A percentile compares a stretch with the other conserved stretches of the same genome.
phyloP scores from a whole-genome alignment of 306 rosid species.

The Vicia faba region DNA sequence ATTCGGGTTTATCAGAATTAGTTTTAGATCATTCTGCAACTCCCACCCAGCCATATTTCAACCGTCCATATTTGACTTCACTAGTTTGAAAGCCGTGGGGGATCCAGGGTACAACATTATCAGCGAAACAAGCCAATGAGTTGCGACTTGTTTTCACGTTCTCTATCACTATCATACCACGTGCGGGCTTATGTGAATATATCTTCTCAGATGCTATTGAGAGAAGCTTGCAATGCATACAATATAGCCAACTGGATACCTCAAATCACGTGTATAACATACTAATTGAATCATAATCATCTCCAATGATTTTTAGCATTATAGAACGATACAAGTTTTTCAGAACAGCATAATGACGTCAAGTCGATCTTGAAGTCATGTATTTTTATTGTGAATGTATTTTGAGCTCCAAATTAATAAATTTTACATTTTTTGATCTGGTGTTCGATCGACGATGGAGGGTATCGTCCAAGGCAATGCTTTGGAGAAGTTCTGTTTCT shows the following conservation, averaged over 20 bases:
- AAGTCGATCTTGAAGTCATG: not conserved
- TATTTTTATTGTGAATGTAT: no score
- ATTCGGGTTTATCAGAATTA: constrained; percentile 19
- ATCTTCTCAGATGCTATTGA: not conserved
- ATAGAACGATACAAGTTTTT: not conserved
- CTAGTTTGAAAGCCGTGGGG: not conserved
- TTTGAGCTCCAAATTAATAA: not conserved
- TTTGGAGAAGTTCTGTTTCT: not conserved
- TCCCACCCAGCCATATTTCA: not conserved
- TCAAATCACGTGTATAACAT: not conserved
- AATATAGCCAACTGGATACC: not conserved
- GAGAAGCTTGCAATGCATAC: not conserved
- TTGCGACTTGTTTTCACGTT: constrained; percentile 5
- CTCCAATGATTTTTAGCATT: not conserved
- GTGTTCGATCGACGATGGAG: not conserved
- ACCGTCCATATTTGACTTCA: not conserved
- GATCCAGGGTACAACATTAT: not conserved
- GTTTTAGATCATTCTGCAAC: constrained; percentile 26
- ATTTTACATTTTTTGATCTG: not conserved
- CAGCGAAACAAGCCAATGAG: constrained; percentile 7
- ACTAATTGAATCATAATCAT: constrained; percentile 1
- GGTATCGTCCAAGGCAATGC: not conserved
- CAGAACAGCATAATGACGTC: not conserved
- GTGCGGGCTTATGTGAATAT: not conserved
- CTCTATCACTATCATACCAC: constrained; percentile 1